Conservation (phyloP, 495 filamentous ascomycete species). For the Aspergillus heteromorphus region DNA sequence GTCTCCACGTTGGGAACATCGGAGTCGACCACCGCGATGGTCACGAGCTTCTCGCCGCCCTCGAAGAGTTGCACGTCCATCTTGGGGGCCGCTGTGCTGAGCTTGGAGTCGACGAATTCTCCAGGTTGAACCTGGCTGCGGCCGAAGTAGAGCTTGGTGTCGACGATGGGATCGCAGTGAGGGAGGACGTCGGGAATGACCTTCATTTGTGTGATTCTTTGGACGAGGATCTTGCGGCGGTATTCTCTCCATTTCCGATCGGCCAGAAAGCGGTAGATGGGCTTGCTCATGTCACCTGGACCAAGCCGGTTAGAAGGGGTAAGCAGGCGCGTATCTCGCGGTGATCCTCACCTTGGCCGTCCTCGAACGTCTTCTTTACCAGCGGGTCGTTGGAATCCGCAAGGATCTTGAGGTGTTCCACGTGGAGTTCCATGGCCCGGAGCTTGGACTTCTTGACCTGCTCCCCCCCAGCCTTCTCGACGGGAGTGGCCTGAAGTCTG, state of each 20-base stretch:
- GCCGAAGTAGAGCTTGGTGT: slow-evolving; percentile 75
- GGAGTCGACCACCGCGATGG: slow-evolving; percentile 78
- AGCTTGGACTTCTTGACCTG: slow-evolving; percentile 58
- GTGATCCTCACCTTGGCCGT: slow-evolving; percentile 66
- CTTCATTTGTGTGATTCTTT: slow-evolving; percentile 83
- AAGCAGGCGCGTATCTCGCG: neutral
- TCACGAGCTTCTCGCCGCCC: slow-evolving; percentile 71
- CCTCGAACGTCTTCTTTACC: slow-evolving; percentile 92
- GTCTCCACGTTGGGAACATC: slow-evolving; percentile 78
- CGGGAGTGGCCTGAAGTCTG: slow-evolving; percentile 52
- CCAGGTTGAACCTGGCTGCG: slow-evolving; percentile 64
- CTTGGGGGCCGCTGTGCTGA: slow-evolving; percentile 64
- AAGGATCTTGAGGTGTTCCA: slow-evolving; percentile 80
- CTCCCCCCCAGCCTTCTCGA: slow-evolving; percentile 56
- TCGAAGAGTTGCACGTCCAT: slow-evolving; percentile 83
- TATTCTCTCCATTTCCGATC: slow-evolving; percentile 83
- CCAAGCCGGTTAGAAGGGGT: neutral
- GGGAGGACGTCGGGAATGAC: slow-evolving; percentile 93
- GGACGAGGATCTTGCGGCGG: slow-evolving; percentile 66
- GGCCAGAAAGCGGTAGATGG: slow-evolving; percentile 89
- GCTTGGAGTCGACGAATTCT: slow-evolving; percentile 63
- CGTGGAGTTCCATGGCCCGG: slow-evolving; percentile 60
- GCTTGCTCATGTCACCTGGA: slow-evolving; percentile 88
- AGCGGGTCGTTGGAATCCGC: slow-evolving; percentile 94
- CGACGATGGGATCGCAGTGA: slow-evolving; percentile 68